Percentiles rank a stretch among this genome's conserved stretches.
Evolutionary conservation across 2,329 filamentous ascomycete genomes (phyloP).

Genomic region (Stagonosporopsis vannaccii): DNA sequence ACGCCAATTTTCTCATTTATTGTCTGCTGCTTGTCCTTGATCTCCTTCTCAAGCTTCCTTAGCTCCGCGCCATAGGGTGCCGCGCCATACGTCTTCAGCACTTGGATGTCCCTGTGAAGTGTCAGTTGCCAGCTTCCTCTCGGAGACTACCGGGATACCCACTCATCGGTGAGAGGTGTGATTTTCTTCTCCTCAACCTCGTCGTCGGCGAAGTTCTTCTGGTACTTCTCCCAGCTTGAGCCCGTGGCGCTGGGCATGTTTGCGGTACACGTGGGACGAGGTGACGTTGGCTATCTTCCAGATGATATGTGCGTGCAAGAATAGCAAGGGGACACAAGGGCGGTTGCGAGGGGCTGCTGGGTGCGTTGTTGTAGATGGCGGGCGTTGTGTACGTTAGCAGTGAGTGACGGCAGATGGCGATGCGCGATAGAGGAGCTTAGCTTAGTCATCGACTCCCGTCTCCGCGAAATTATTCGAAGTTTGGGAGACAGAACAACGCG

Average conservation of each 20-base stretch:
- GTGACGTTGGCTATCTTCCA: slow-evolving; percentile 5
- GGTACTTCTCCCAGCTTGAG: slow-evolving; percentile 97
- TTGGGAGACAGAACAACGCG: slow-evolving; percentile 35
- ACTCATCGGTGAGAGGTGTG: slow-evolving; percentile 95
- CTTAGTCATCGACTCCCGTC: slow-evolving; percentile 22
- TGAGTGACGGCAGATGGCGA: slow-evolving; percentile 23
- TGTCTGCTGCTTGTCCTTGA: slow-evolving; percentile 98
- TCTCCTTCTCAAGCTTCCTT: slow-evolving; percentile 98
- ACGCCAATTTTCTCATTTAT: slow-evolving; percentile 96
- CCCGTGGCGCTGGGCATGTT: slow-evolving; percentile 93
- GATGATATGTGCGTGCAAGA: neutral
- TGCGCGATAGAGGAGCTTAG: slow-evolving; percentile 31
- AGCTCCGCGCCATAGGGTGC: slow-evolving; percentile 92
- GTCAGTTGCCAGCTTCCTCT: slow-evolving; percentile 39
- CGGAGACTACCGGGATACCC: slow-evolving; percentile 49
- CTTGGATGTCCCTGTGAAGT: slow-evolving; percentile 86
- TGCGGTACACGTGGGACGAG: slow-evolving; percentile 29
- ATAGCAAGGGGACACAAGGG: neutral
- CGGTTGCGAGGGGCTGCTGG: neutral
- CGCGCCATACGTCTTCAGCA: slow-evolving; percentile 97
- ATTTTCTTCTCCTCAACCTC: slow-evolving; percentile 99
- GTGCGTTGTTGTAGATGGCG: slow-evolving; percentile 15
- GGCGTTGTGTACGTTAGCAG: slow-evolving; percentile 5
- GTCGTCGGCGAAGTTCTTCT: slow-evolving; percentile 95
- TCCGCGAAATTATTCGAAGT: slow-evolving; percentile 38